phyloP scores from a whole-genome alignment of 164 flowering plant species.

The Houttuynia cordata region DNA sequence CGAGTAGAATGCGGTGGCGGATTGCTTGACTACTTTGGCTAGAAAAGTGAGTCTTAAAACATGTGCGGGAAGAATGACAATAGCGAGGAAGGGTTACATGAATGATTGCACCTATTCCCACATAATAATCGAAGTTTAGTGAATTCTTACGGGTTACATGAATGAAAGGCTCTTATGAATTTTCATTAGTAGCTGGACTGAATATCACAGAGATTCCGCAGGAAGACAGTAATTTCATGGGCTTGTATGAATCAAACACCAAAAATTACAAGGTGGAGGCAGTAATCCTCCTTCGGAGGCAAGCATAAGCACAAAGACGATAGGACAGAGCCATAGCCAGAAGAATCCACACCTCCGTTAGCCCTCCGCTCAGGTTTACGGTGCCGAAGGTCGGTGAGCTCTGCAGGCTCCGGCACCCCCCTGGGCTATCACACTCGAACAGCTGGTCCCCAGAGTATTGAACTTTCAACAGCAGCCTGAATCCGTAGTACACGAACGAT shows the following conservation, averaged over 20 bases:
- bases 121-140: too few species aligned
- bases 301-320: slow-evolving; percentile 57
- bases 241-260: too few species aligned
- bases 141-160: too few species aligned
- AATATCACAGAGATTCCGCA: background rate
- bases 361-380: slow-evolving; percentile 61
- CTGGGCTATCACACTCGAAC: slow-evolving; percentile 63
- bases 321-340: slow-evolving; percentile 73
- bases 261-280: slow-evolving; percentile 25
- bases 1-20: too few species aligned
- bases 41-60: too few species aligned
- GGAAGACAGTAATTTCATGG: too few species aligned
- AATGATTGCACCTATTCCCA: too few species aligned
- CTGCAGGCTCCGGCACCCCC: slow-evolving; percentile 68
- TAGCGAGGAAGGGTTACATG: too few species aligned
- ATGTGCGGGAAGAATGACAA: too few species aligned
- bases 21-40: too few species aligned
- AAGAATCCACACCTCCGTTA: slow-evolving; percentile 78
- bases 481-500: slow-evolving; percentile 84
- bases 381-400: slow-evolving; percentile 85
- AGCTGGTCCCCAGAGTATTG: slow-evolving; percentile 75
- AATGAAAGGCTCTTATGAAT: background rate
- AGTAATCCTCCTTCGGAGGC: slow-evolving; percentile 56
- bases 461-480: slow-evolving; percentile 78
- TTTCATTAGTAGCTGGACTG: background rate